phyloP scores from a whole-genome alignment of 2,329 filamentous ascomycete species.

The Trichoderma aggressivum region DNA sequence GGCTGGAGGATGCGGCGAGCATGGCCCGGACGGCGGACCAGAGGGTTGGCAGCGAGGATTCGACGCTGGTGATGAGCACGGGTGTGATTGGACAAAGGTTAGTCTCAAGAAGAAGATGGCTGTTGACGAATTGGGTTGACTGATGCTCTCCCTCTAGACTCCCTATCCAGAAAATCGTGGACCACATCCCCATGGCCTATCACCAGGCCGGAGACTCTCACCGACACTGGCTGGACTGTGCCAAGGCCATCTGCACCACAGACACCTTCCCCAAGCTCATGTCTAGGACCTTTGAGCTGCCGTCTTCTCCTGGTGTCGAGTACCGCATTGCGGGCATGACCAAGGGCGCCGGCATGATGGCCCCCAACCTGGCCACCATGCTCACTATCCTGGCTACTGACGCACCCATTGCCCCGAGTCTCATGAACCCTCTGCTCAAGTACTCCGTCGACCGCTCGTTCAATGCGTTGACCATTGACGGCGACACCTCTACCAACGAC shows the following conservation, averaged over 20 bases:
- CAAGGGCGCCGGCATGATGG: constrained; percentile 98
- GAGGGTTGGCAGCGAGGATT: constrained; percentile 46
- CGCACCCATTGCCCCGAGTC: constrained; percentile 67
- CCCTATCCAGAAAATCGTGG: constrained; percentile 85
- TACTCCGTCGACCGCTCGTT: constrained; percentile 80
- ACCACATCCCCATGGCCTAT: constrained; percentile 75
- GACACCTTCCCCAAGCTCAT: constrained; percentile 97
- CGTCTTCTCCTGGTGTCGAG: constrained; percentile 69
- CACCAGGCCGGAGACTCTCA: constrained; percentile 69
- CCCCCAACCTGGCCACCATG: constrained; percentile 97
- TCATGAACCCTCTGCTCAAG: constrained; percentile 67
- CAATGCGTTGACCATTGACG: constrained; percentile 95
- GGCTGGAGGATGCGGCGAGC: constrained; percentile 77
- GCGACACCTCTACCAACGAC: constrained; percentile 96
- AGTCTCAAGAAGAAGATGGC: background rate
- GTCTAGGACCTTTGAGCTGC: constrained; percentile 78
- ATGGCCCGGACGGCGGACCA: constrained; percentile 81
- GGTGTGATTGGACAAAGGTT: constrained; percentile 90
- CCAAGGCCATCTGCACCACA: constrained; percentile 93
- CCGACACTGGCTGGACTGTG: constrained; percentile 80
- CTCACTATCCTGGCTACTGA: constrained; percentile 91
- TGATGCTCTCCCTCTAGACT: constrained; percentile 48
- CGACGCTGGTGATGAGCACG: constrained; percentile 95
- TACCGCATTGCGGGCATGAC: constrained; percentile 93
- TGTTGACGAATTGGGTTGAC: background rate